A percentile compares a stretch with the other conserved stretches of the same genome.
These are phyloP conservation scores for Pythium inflatum DNA, from an alignment of 352 stramenopile genomes.

Conservation along the genomic window DNA sequence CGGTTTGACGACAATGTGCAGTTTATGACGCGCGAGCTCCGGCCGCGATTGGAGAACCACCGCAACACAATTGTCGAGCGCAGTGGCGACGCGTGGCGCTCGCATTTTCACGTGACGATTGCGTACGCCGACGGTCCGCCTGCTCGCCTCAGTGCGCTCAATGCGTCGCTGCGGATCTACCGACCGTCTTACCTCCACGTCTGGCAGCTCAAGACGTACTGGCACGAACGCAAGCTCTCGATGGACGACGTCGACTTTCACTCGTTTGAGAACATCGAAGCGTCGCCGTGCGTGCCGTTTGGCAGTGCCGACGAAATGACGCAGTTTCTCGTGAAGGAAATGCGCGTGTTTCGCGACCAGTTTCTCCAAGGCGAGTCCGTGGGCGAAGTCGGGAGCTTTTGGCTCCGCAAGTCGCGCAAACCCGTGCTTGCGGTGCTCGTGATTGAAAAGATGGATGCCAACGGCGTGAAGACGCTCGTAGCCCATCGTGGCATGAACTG, in stretches of 20 bases:
- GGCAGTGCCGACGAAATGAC: constrained; percentile 83
- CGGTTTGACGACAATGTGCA: constrained; percentile 95
- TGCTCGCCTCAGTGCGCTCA: constrained; percentile 95
- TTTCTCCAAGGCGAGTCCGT: constrained; percentile 74
- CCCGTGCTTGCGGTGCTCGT: constrained; percentile 97
- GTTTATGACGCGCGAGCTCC: constrained; percentile 96
- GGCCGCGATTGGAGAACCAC: constrained; percentile 94
- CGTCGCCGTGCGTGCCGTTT: constrained; percentile 87
- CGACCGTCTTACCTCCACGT: constrained; percentile 96
- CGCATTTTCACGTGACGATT: constrained; percentile 96
- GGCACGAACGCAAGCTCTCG: constrained; percentile 95
- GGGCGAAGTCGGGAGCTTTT: constrained; percentile 95
- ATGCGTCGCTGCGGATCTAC: constrained; percentile 95
- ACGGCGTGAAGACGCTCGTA: constrained; percentile 53
- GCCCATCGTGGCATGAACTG: constrained; percentile 98
- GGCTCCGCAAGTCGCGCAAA: constrained; percentile 98
- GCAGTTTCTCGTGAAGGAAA: constrained; percentile 92
- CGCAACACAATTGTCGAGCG: constrained; percentile 91
- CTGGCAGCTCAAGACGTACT: constrained; percentile 99
- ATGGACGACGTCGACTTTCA: constrained; percentile 97
- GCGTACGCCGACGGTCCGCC: constrained; percentile 96
- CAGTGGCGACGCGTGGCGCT: constrained; percentile 92
- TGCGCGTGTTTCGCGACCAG: constrained; percentile 86
- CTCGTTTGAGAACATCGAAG: constrained; percentile 97
- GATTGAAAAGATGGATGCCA: constrained; percentile 83